Evolutionary conservation across 805 yeast species (phyloP), one percentile per base, ranked within the genome.

Genomic region (Komagataella populi): DNA sequence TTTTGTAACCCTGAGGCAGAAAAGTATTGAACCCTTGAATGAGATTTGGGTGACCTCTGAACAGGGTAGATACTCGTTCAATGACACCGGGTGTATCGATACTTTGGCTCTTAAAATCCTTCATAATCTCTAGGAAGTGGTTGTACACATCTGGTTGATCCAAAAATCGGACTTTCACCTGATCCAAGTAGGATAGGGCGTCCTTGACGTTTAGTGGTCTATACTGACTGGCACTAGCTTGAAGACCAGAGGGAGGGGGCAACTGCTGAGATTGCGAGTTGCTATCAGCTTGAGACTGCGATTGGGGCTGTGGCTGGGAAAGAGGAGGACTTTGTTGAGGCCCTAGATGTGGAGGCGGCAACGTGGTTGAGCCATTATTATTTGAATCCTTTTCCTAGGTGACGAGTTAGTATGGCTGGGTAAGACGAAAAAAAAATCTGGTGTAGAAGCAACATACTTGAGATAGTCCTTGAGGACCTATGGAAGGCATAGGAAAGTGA

Each of bases 41-140:
- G 61, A 93, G 74, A 55, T 84, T 80, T 1, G 96, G 96, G 66
- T 89, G 96, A 12, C 97, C 98, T 55, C 90, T 79, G 66, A 93
- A 93, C 52, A 93, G 70, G 1, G 85, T 77, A 0, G 96, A 87
- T 1, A 93, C 99, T 53, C 99, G 75, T 65, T 91, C 96, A 63
- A 93, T 93, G 24, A 93, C 99, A 43, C 98, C 99, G 0, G 98
- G 99, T 0, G 99, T 93, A 65, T 93, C 98, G 60, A 93, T 90
- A 55, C 81, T 70, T 70, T 91, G 97, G 51, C 95, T 84, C 71
- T 95, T 95, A 72, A 93, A 95, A 64, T 95, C 99, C 71, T 95
- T 95, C 99, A 93, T 93, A 56, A 93, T 91, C 64, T 93, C 99
- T 62, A 93, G 74, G 62, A 95, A 93, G 66, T 87, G 89, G 67